phyloP scores from a whole-genome alignment of 441 rosid species.

The Melianthus villosus region DNA sequence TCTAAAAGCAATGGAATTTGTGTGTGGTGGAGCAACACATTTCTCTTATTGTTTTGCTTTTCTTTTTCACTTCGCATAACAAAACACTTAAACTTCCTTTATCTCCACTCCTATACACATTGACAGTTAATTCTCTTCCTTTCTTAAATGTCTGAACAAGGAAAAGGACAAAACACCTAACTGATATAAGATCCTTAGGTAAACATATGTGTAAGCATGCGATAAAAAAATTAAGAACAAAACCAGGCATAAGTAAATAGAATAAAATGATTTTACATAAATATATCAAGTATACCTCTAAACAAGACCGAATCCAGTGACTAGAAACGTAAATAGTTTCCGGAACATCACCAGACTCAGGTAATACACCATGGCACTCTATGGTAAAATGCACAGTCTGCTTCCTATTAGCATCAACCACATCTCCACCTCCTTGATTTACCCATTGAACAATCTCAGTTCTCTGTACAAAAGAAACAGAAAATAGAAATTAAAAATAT shows the following conservation, averaged over 20 bases:
- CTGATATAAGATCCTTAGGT: neutral
- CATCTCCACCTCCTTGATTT: conserved; percentile 74
- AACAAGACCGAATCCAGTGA: conserved; percentile 91
- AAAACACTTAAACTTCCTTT: no score
- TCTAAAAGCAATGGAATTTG: no score
- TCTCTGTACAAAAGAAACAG: conserved; percentile 31
- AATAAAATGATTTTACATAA: neutral
- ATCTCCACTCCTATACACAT: no score
- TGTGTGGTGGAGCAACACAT: no score
- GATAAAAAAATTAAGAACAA: neutral
- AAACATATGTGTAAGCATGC: neutral
- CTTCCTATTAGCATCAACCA: conserved; percentile 26
- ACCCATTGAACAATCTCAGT: conserved; percentile 78
- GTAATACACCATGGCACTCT: conserved; percentile 62
- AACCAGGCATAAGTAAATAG: neutral
- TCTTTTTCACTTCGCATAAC: no score
- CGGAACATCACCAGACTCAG: conserved; percentile 14
- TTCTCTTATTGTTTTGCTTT: no score
- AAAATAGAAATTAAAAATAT: neutral
- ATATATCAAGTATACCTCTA: conserved; percentile 40
- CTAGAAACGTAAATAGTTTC: conserved; percentile 55
- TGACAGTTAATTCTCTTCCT: no score
- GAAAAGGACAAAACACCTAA: no score
- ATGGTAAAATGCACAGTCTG: conserved; percentile 41
- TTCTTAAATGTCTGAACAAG: no score